Percentiles rank a stretch among this genome's conserved stretches.
phyloP scores from a whole-genome alignment of 495 filamentous ascomycete species.

The Penicillium canescens region DNA sequence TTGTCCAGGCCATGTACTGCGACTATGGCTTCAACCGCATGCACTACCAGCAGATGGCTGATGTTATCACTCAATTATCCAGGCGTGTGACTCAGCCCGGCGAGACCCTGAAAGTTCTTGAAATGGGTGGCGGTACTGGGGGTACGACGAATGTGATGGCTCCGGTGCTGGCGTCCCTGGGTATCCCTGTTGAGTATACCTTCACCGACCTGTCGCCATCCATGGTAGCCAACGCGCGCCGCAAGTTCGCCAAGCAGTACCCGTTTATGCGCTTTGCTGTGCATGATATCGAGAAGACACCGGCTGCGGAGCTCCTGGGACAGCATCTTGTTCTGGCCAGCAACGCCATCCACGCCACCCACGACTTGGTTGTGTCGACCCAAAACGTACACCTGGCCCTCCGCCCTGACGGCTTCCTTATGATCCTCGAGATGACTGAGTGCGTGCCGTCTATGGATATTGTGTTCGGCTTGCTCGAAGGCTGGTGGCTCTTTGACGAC shows the following conservation, averaged over 20 bases:
- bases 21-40: slow-evolving; percentile 42
- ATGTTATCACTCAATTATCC: slow-evolving; percentile 3
- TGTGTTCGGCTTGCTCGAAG: slow-evolving; percentile 49
- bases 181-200: slow-evolving; percentile 47
- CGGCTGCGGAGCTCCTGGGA: slow-evolving; percentile 29
- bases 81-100: background rate
- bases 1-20: slow-evolving; percentile 46
- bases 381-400: slow-evolving; percentile 36
- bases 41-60: slow-evolving; percentile 41
- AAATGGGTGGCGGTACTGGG: slow-evolving; percentile 48
- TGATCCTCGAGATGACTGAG: slow-evolving; percentile 45
- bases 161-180: slow-evolving; percentile 32
- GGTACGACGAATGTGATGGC: slow-evolving; percentile 38
- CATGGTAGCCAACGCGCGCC: slow-evolving; percentile 40
- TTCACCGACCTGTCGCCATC: slow-evolving; percentile 49
- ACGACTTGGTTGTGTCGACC: slow-evolving; percentile 25
- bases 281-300: slow-evolving; percentile 47
- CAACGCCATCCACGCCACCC: slow-evolving; percentile 53
- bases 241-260: slow-evolving; percentile 39
- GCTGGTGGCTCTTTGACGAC: slow-evolving; percentile 57
- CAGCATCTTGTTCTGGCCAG: slow-evolving; percentile 51
- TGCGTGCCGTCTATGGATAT: slow-evolving; percentile 42
- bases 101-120: slow-evolving; percentile 29
- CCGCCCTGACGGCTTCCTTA: slow-evolving; percentile 40
- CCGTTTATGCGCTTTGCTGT: slow-evolving; percentile 43